Base-by-base conservation (phyloP, 176 grass and related monocot species). In the Aechmea fasciata region DNA sequence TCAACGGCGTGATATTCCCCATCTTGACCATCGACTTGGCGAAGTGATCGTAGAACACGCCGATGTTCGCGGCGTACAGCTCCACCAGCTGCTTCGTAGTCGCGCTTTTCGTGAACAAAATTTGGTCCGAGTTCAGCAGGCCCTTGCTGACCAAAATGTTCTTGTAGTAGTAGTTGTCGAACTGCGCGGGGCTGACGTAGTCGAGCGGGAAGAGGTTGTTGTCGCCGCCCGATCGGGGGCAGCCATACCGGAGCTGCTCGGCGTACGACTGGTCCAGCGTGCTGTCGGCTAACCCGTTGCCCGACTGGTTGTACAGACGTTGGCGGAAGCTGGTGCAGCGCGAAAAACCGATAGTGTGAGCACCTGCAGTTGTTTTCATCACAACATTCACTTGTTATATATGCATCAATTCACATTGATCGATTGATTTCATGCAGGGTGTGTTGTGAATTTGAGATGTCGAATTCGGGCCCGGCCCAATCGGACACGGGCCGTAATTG, bases 101-200 rank as follows among this genome's bases (percentile, higher is more conserved):
- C 2, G 29, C 33, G 2, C 80, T 93, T 82, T 85, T 69, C 20
- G 89, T 85, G 59, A 99, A 77, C 41, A 99, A 77, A 29, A 90
- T 80, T 78, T 93, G 68, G 7, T 99, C 94, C 0, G 94, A 99
- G 82, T 74, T 99, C 62, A 99, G 73, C 13, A 99, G 87, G 9
- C 89, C 94, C 77, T 79, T 99, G 24, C 85, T 63, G 1, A 15
- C 77, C 19, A 99, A 54, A 48, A 99, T 13, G 72, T 86, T 93
- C 77, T 88, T 93, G 87, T 55, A 99, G 71, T 93, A 99, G 14
- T 77, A 63, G 71, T 99, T 99, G 82, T 99, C 94, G 10, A 99
- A 99, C 65, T 81, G 90, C 70, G 83, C 47, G 0, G 89, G 83
- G 68, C 75, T 93, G 22, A 52, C 72, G 1, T 78, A 7, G 48